These are phyloP conservation scores for Puccinia sorghi DNA, from an alignment of 1,284 basidiomycete genomes.

Conservation along the genomic window DNA sequence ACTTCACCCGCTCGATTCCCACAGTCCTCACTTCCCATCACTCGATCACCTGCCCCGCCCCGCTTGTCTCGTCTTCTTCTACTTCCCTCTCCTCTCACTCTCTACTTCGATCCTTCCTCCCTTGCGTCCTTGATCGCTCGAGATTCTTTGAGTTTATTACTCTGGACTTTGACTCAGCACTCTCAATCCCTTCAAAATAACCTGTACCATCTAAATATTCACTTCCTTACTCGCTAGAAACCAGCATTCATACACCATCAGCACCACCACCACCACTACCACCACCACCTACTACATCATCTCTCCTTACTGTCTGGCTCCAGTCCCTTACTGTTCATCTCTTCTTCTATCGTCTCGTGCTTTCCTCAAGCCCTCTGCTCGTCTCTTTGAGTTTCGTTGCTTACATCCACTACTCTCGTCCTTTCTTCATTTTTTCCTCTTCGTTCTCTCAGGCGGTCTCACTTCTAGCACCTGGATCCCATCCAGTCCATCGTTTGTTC, in stretches of 20 bases:
- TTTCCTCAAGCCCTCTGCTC: conserved; percentile 11
- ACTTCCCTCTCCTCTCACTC: neutral
- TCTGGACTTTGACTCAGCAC: neutral
- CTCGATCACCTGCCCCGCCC: neutral
- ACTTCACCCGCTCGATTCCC: neutral
- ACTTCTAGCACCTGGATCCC: conserved; percentile 23
- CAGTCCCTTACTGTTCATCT: conserved; percentile 34
- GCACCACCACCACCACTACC: neutral
- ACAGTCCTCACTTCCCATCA: conserved; percentile 12
- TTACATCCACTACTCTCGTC: conserved; percentile 24
- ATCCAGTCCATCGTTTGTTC: conserved; percentile 42
- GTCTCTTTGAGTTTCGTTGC: conserved; percentile 6
- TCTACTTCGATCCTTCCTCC: conserved; percentile 12
- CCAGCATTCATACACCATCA: neutral
- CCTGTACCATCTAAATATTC: neutral
- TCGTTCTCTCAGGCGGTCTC: conserved; percentile 19
- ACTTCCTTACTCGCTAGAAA: conserved; percentile 13
- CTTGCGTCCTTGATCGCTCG: conserved; percentile 5
- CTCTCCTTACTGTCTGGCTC: conserved; percentile 30
- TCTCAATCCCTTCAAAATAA: neutral
- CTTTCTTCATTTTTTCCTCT: neutral
- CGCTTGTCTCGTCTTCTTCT: neutral
- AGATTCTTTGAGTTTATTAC: neutral
- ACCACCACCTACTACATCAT: neutral
- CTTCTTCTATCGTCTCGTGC: conserved; percentile 20